These are phyloP conservation scores for Capniomyces stellatus DNA, from an alignment of 371 early-diverging fungal species.

Conservation along the genomic window DNA sequence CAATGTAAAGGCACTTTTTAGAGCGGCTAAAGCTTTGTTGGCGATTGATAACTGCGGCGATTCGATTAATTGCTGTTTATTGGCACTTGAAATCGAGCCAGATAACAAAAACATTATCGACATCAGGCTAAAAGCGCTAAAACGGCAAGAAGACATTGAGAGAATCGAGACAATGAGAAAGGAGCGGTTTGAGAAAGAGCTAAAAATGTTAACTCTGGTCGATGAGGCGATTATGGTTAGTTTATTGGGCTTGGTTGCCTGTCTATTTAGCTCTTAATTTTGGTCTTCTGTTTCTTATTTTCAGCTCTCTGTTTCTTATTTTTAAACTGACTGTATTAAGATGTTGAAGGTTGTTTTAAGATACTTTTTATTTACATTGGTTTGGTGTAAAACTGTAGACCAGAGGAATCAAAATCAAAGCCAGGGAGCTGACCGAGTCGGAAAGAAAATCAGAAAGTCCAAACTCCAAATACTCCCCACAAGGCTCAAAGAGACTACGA, in stretches of 20 bases:
- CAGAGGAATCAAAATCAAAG: not conserved
- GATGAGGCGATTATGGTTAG: constrained; percentile 35
- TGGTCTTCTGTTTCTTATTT: not conserved
- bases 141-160: constrained; percentile 26
- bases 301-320: not conserved
- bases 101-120: constrained; percentile 40
- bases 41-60: constrained; percentile 62
- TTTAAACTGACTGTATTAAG: no score
- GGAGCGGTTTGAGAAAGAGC: constrained; percentile 33
- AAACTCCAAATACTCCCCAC: not conserved
- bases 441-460: not conserved
- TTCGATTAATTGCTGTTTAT: constrained; percentile 64
- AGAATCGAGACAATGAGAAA: constrained; percentile 22
- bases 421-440: not conserved
- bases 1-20: constrained; percentile 80
- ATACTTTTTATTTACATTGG: no score
- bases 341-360: no score
- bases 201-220: constrained; percentile 29
- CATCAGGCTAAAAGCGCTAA: constrained; percentile 17
- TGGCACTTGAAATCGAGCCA: constrained; percentile 49
- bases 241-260: not conserved
- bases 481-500: not conserved
- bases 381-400: no score
- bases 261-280: not conserved
- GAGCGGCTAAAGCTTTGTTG: constrained; percentile 66